Percentiles rank a stretch among this genome's conserved stretches.
Conservation (phyloP, 768 basidiomycete species). For the Sutorius australiensis region DNA sequence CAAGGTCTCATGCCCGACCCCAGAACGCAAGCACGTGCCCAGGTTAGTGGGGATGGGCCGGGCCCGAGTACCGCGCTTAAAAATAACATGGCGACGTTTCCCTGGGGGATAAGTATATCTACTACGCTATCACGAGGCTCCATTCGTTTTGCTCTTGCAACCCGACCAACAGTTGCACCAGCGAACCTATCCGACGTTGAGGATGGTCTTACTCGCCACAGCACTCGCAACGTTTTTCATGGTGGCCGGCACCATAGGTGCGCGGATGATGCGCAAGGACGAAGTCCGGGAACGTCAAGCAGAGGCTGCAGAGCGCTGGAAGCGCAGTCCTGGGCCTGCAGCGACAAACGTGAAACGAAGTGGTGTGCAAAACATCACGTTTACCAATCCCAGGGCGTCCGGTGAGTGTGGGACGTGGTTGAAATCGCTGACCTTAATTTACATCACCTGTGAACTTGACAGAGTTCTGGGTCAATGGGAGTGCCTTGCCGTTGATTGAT, state of each 20-base stretch:
- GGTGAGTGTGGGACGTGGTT: slow-evolving; percentile 33
- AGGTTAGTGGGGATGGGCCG: not conserved
- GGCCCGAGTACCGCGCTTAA: not conserved
- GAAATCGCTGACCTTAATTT: not conserved
- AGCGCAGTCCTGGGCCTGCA: slow-evolving; percentile 2
- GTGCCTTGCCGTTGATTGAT: slow-evolving; percentile 59
- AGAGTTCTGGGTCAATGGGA: slow-evolving; percentile 74
- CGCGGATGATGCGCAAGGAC: slow-evolving; percentile 33
- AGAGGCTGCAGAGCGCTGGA: slow-evolving; percentile 46
- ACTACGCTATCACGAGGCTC: not conserved
- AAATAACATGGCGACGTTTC: not conserved
- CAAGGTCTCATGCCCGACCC: too few species aligned
- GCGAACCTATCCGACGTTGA: not conserved
- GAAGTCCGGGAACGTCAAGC: slow-evolving; percentile 44
- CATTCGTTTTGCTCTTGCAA: not conserved
- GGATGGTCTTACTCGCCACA: slow-evolving; percentile 14
- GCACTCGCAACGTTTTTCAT: slow-evolving; percentile 10
- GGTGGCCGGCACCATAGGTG: slow-evolving; percentile 1
- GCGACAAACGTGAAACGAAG: slow-evolving; percentile 2
- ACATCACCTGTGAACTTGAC: not conserved
- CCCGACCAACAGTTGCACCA: not conserved
- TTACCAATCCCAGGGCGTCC: slow-evolving; percentile 62
- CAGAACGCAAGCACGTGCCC: too few species aligned
- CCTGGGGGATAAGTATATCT: not conserved
- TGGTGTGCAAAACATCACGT: slow-evolving; percentile 64